Conservation (phyloP, 306 rosid species). For the Clitoria ternatea region DNA sequence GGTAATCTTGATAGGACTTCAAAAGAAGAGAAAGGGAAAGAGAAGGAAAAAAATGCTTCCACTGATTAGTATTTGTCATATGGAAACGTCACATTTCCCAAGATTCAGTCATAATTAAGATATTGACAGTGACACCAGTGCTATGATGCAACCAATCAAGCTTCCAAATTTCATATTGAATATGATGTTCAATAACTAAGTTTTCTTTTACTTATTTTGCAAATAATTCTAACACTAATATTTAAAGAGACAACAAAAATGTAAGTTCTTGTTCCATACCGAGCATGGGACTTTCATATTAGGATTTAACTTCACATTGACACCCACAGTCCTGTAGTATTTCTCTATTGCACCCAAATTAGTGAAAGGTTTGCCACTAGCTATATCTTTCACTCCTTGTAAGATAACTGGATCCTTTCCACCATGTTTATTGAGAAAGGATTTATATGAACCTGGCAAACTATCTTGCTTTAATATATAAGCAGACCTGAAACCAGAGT, state of each 20-base stretch:
- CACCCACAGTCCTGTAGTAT: slow-evolving; percentile 56
- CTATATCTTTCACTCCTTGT: slow-evolving; percentile 72
- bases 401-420: slow-evolving; percentile 76
- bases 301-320: slow-evolving; percentile 60
- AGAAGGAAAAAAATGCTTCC: slow-evolving; percentile 1
- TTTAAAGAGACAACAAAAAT: slow-evolving; percentile 12
- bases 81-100: not conserved
- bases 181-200: not conserved
- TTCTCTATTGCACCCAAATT: slow-evolving; percentile 62
- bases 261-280: slow-evolving; percentile 43
- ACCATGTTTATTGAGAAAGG: slow-evolving; percentile 92
- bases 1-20: not conserved
- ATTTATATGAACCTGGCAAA: slow-evolving; percentile 85
- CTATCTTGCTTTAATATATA: slow-evolving; percentile 94
- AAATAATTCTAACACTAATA: not conserved
- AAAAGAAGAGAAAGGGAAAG: not conserved
- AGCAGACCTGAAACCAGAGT: slow-evolving; percentile 68
- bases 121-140: not conserved
- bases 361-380: slow-evolving; percentile 65
- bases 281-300: slow-evolving; percentile 85
- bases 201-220: slow-evolving; percentile 18
- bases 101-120: slow-evolving; percentile 10
- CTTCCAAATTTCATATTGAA: slow-evolving; percentile 16
- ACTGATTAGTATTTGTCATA: not conserved
- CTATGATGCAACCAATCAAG: slow-evolving; percentile 1